These are phyloP conservation scores for Penicillium italicum DNA, from an alignment of 2,329 filamentous ascomycete species.

Conservation along the genomic window DNA sequence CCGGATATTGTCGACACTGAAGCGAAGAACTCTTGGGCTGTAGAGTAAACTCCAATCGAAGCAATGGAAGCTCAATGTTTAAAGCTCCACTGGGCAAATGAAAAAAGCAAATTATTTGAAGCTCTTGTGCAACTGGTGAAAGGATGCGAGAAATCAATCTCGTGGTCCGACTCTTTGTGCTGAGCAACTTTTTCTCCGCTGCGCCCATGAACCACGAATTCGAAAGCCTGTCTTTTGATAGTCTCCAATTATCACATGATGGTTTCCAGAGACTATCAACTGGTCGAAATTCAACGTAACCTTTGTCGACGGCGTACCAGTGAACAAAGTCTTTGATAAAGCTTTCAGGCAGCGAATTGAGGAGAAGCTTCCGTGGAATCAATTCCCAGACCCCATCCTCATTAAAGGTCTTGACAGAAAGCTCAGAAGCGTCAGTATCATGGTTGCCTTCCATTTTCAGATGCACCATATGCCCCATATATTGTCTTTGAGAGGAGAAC, in stretches of 20 bases:
- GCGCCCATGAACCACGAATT: no score
- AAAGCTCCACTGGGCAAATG: conserved; percentile 19
- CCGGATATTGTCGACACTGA: conserved; percentile 50
- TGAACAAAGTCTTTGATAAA: conserved; percentile 46
- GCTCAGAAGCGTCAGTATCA: background rate
- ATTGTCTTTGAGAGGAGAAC: conserved; percentile 21
- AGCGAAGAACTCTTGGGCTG: conserved; percentile 27
- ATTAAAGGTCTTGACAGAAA: background rate
- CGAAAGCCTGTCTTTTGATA: background rate
- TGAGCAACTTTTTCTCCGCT: background rate
- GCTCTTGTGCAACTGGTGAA: conserved; percentile 36
- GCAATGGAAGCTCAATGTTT: conserved; percentile 46
- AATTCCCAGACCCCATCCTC: conserved; percentile 26
- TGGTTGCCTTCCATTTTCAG: conserved; percentile 8
- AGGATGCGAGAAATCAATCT: conserved; percentile 20
- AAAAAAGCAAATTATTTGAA: conserved; percentile 34
- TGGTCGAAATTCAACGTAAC: conserved; percentile 33
- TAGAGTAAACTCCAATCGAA: conserved; percentile 50
- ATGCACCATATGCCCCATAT: conserved; percentile 22
- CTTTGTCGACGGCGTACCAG: conserved; percentile 43
- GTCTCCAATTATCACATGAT: conserved; percentile 29
- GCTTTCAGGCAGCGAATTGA: conserved; percentile 26
- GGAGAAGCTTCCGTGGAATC: conserved; percentile 30
- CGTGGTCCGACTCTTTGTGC: background rate
- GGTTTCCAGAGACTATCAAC: conserved; percentile 28